Evolutionary conservation across 202 grass and related monocot genomes (phyloP).

Genomic region (Thinopyrum obtusiflorum): DNA sequence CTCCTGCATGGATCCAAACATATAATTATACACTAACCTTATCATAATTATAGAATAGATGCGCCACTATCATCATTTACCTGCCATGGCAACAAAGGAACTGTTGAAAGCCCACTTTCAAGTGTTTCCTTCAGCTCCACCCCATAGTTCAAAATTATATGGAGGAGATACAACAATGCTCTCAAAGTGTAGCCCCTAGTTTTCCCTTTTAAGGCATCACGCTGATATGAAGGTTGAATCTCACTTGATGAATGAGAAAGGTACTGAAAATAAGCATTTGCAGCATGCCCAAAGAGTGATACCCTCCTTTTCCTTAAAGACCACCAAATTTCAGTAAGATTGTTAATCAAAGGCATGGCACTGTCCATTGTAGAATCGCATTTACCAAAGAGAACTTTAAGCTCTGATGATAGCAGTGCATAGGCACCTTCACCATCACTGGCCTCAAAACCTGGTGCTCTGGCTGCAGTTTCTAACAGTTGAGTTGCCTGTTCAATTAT

Average conservation of each 20-base stretch:
- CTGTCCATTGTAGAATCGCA: slow-evolving; percentile 39
- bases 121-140: slow-evolving; percentile 79
- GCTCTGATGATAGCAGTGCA: slow-evolving; percentile 60
- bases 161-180: slow-evolving; percentile 77
- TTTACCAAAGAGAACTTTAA: slow-evolving; percentile 61
- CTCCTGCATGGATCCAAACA: slow-evolving; percentile 63
- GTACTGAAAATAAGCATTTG: slow-evolving; percentile 87
- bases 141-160: slow-evolving; percentile 89
- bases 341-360: slow-evolving; percentile 48
- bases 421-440: slow-evolving; percentile 60
- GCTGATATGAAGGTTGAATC: slow-evolving; percentile 44
- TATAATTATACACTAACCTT: slow-evolving; percentile 15
- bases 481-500: slow-evolving; percentile 54
- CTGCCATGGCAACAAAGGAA: slow-evolving; percentile 92
- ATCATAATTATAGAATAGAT: slow-evolving; percentile 34
- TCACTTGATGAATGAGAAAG: slow-evolving; percentile 78
- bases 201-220: slow-evolving; percentile 60
- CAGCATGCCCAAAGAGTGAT: slow-evolving; percentile 79
- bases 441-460: slow-evolving; percentile 69
- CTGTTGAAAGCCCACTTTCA: slow-evolving; percentile 60
- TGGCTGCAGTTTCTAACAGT: slow-evolving; percentile 65
- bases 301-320: slow-evolving; percentile 75
- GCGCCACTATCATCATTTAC: slow-evolving; percentile 31
- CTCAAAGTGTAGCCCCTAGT: slow-evolving; percentile 66
- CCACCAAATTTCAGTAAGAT: slow-evolving; percentile 79